These are phyloP conservation scores for Ophiocordyceps camponoti-saundersi DNA, from an alignment of 2,329 filamentous ascomycete genomes.

Conservation along the genomic window DNA sequence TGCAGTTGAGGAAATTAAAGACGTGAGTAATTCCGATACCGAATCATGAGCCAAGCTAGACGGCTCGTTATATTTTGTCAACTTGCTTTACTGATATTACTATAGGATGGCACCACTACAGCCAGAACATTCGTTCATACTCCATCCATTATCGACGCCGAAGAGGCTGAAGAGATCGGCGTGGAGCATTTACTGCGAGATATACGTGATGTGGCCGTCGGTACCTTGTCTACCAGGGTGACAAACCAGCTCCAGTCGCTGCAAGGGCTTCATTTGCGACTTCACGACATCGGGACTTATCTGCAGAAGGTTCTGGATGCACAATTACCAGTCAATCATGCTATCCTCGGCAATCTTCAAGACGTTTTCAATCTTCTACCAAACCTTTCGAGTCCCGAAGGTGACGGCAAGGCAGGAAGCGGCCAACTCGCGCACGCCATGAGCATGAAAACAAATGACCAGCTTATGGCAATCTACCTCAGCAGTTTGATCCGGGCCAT, in stretches of 20 bases:
- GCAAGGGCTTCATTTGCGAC: slow-evolving; percentile 83
- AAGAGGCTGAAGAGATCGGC: slow-evolving; percentile 97
- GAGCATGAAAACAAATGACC: slow-evolving; percentile 98
- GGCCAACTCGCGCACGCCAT: slow-evolving; percentile 88
- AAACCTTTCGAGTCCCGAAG: slow-evolving; percentile 75
- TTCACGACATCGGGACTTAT: slow-evolving; percentile 90
- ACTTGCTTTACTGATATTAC: not conserved
- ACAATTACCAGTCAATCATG: slow-evolving; percentile 88
- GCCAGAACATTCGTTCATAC: slow-evolving; percentile 97
- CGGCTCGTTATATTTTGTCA: not conserved
- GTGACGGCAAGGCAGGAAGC: slow-evolving; percentile 46
- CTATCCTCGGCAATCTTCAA: slow-evolving; percentile 94
- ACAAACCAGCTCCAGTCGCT: slow-evolving; percentile 95
- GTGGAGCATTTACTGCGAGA: slow-evolving; percentile 95
- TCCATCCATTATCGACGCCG: slow-evolving; percentile 93
- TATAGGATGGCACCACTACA: slow-evolving; percentile 87
- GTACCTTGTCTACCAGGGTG: slow-evolving; percentile 88
- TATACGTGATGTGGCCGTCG: slow-evolving; percentile 94
- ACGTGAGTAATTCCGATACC: slow-evolving; percentile 44
- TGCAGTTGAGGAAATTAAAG: slow-evolving; percentile 98
- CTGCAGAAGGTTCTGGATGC: slow-evolving; percentile 90
- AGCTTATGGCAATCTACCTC: slow-evolving; percentile 95
- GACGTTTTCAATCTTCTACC: slow-evolving; percentile 97
- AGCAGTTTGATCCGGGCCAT: slow-evolving; percentile 94
- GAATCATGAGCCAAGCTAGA: not conserved